These are phyloP conservation scores for Cryptosporidium canis DNA, from an alignment of 169 alveolate genomes.

Conservation along the genomic window DNA sequence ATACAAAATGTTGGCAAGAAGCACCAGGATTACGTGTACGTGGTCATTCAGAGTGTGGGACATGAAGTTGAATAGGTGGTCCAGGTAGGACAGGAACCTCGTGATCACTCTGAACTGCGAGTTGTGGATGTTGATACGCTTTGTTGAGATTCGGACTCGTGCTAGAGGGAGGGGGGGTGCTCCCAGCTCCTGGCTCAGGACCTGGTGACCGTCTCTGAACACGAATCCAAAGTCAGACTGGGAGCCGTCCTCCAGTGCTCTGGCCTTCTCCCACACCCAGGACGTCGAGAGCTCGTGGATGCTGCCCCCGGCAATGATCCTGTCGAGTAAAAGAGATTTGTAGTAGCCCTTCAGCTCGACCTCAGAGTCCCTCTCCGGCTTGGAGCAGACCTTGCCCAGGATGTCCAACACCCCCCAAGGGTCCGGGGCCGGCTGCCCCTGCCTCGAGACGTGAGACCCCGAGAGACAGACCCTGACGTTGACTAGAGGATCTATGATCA, in stretches of 20 bases:
- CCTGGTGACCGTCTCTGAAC: neutral
- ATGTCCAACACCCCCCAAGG: neutral
- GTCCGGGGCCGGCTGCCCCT: neutral
- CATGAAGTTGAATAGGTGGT: conserved; percentile 23
- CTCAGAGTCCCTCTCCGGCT: neutral
- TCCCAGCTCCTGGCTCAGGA: no score
- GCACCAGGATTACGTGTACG: neutral
- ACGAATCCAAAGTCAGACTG: conserved; percentile 13
- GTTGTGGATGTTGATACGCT: neutral
- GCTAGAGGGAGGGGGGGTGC: neutral
- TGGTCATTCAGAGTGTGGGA: conserved; percentile 18
- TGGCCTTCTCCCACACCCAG: conserved; percentile 5
- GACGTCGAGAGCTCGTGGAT: neutral
- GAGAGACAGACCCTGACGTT: neutral
- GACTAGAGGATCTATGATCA: conserved; percentile 39
- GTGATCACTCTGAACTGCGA: neutral
- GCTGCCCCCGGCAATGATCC: neutral
- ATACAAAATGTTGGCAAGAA: conserved; percentile 13
- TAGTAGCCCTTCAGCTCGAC: neutral
- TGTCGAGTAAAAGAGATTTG: neutral
- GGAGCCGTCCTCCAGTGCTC: no score
- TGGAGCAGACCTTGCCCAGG: neutral
- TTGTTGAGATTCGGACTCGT: neutral
- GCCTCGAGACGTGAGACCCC: neutral
- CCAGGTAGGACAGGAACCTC: conserved; percentile 21